A percentile compares a stretch with the other conserved stretches of the same genome.
Evolutionary conservation across 2,329 filamentous ascomycete genomes (phyloP).

Genomic region (Blastomyces gilchristii): DNA sequence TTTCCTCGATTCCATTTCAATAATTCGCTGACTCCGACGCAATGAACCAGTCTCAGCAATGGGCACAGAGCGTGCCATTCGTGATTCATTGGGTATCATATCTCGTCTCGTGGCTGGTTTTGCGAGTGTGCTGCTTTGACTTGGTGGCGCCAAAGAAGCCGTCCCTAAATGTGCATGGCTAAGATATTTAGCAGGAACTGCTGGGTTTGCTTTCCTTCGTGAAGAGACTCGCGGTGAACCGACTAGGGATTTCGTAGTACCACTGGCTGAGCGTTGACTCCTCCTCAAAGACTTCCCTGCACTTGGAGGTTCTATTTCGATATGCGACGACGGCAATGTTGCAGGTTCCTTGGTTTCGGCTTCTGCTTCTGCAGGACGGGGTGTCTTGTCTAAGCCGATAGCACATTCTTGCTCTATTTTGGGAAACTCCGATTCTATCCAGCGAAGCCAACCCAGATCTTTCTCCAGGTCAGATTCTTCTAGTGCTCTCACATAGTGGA

Average conservation of each 20-base stretch:
- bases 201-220: not conserved
- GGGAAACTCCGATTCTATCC: slow-evolving; percentile 7
- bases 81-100: not conserved
- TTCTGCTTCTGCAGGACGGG: not conserved
- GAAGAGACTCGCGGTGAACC: not conserved
- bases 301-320: not conserved
- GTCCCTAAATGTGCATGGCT: not conserved
- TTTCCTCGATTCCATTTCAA: slow-evolving; percentile 4
- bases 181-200: not conserved
- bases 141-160: not conserved
- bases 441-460: not conserved
- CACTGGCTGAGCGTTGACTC: not conserved
- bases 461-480: not conserved
- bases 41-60: not conserved
- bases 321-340: not conserved
- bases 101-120: not conserved
- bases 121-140: not conserved
- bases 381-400: not conserved
- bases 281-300: not conserved
- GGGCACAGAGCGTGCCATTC: not conserved
- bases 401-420: slow-evolving; percentile 6
- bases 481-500: not conserved
- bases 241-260: not conserved
- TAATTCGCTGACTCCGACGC: slow-evolving; percentile 6
- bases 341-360: not conserved